Evolutionary conservation across 2,329 filamentous ascomycete species (phyloP), one percentile per base, ranked within the genome.

Genomic region (Colletotrichum sansevieriae): DNA sequence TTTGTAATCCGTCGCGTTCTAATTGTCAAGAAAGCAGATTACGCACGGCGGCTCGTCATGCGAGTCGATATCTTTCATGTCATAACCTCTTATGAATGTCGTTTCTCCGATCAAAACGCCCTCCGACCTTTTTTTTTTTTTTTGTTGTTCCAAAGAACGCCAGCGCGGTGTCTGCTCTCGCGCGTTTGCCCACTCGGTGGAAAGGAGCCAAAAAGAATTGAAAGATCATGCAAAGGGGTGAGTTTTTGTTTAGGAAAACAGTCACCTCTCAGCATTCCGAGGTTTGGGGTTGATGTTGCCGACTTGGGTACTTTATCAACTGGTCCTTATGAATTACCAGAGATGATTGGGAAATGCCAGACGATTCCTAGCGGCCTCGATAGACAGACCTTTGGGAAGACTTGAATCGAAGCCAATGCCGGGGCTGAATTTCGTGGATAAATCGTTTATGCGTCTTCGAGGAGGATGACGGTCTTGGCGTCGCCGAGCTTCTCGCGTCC

Each of bases 401-500:
- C 13, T 29, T n/a, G 10, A 18, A 57, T 57, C 54, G 29, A 12
- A 35, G 54, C 54, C 39, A 47, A n/a, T 54, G 39, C 13, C 35
- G 29, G 35, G 39, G 39, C 25, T 47, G 22, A 25, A 33, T 18
- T 43, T 13, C 22, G 49, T 49, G 35, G 29, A 15, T 13, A 22
- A n/a, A 35, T 43, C 55, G n/a, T 54, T 71, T 79, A 83, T 65
- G 79, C 77, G 67, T 84, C 79, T 73, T 88, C 91, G 71, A 99
- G 88, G 43, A 99, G 88, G 49, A 95, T 97, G 78, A 92, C 88
- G 60, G 95, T 91, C 11, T 94, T 94, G 55, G 82, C 80, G 64
- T 91, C 91, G 74, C 91, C 89, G 74, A 99, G 91, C 87, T 97
- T 96, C 71, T 94, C 91, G 74, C 94, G 90, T 74, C 96, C 96